Percentiles rank a stretch among this genome's conserved stretches.
Evolutionary conservation across 225 moss, liverwort and hornwort genomes (phyloP).

Genomic region (Lunularia cruciata): DNA sequence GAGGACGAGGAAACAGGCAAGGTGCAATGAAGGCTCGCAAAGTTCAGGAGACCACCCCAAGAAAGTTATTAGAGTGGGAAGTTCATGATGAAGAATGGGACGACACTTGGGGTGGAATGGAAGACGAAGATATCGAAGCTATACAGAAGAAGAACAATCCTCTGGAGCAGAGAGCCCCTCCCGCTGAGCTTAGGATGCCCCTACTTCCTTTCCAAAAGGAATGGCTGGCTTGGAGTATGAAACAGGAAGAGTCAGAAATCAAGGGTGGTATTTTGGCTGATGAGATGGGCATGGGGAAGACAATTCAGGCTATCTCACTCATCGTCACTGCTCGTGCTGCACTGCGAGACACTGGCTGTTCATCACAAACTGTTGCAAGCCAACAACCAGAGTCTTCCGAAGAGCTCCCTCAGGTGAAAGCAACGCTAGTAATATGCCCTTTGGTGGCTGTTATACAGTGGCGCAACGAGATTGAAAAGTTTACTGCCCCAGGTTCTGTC

Average conservation of each 20-base stretch:
- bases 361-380: not conserved
- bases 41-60: not conserved
- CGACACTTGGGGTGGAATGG: slow-evolving; percentile 25
- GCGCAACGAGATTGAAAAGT: slow-evolving; percentile 52
- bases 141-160: slow-evolving; percentile 26
- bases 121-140: slow-evolving; percentile 37
- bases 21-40: not conserved
- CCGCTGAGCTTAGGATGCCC: slow-evolving; percentile 52
- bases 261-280: slow-evolving; percentile 66
- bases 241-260: slow-evolving; percentile 45
- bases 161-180: slow-evolving; percentile 43
- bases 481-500: slow-evolving; percentile 46
- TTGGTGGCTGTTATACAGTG: slow-evolving; percentile 64
- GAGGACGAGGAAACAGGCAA: not conserved
- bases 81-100: slow-evolving; percentile 26
- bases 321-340: slow-evolving; percentile 43
- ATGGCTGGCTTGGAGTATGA: slow-evolving; percentile 65
- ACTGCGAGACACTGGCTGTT: not conserved
- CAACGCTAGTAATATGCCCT: slow-evolving; percentile 57
- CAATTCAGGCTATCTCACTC: slow-evolving; percentile 67
- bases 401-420: slow-evolving; percentile 45
- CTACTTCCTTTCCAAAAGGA: slow-evolving; percentile 66
- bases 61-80: slow-evolving; percentile 28
- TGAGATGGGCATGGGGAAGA: slow-evolving; percentile 79
- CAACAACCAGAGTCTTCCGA: not conserved